Evolutionary conservation across 495 filamentous ascomycete species (phyloP), one percentile per base, ranked within the genome.

Genomic region (Endocarpon pusillum): DNA sequence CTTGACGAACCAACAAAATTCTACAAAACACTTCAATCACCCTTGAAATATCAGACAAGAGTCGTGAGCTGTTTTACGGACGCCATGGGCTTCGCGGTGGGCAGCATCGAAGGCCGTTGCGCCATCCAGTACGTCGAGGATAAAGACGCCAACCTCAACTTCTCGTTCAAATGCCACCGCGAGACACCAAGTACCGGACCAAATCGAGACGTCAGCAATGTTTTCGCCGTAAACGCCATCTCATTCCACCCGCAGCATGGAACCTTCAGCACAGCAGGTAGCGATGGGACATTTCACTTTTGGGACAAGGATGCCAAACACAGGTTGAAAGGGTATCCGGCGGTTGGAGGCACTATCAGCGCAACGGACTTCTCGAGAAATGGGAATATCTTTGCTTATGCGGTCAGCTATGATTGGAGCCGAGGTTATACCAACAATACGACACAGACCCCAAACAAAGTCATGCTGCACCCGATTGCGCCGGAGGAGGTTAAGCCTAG

Each of bases 81-180:
- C 47, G 78, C 81, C 15, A 70, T 65, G 0, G 85, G 84, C 3
- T 93, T 87, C 50, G 85, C 80, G 1, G 70, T 89, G 26, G 84
- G 84, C 26, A 79, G 78, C 57, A 86, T 91, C 41, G 85, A 91
- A 46, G 85, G 85, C 6, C 74, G 85, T 38, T 91, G 81, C 47
- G 81, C 80, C 6, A 85, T 92, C 41, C 80, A 89, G 51, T 84
- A 86, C 47, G 74, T 82, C 8, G 81, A 91, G 35, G 82, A 91
- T 12, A 89, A 87, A 51, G 79, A 93, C 46, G 62, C 72, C 10
- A 66, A 69, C 44, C 73, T 70, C 35, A 89, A 89, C 52, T 87
- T 94, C 60, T 79, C 75, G 18, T 94, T 92, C 66, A 91, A 87
- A 55, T 94, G 86, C 52, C 86, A 94, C 49, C 81, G 86, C 16